Base-by-base conservation (phyloP, 116 monocot species). In the Phalaenopsis hybrid region DNA sequence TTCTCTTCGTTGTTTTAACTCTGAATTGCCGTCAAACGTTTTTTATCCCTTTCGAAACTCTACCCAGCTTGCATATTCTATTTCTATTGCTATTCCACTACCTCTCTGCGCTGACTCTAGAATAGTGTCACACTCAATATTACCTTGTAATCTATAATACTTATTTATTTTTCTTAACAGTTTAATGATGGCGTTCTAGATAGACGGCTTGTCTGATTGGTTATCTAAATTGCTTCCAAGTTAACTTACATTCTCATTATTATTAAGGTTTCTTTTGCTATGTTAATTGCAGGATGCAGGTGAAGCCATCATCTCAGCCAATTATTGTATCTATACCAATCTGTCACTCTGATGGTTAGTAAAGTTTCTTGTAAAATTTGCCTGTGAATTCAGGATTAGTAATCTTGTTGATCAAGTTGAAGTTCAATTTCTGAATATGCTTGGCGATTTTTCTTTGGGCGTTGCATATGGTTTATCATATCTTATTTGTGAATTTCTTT, bases 331-430 rank as follows among this genome's bases (percentile, higher is more conserved):
- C 90, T 78, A 57, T 96, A 70, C 94, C 96, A 78, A 91, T 94
- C 51, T 96, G 94, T 67, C 92, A 94, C 84, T 85, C 87, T 82
- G 96, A 96, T 82, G 91, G 96, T 96, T 77, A 83, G 96, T 81
- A 76, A 12, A 73, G 37, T 52, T 18, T 68, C 16, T 16, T 57
- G 23, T 74, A 44, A 17, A n/a, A 46, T 75, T 75, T 75, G 34
- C 33, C 18, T 77, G 1, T n/a, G 28, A 8, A 57, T 77, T 45
- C 58, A 51, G 77, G 51, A 43, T 15, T 55, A 16, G 72, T 72
- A 16, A 72, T 41, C 33, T 37, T 17, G 4, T 31, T 44, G 20
- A 44, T 16, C 3, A 44, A 43, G 43, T 44, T 21, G 44, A 45
- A 75, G 23, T 46, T 75, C 46, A 46, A 46, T 17, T 20, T 1